A percentile compares a stretch with the other conserved stretches of the same genome.
These are phyloP conservation scores for Tulasnella sp. DNA, from an alignment of 768 basidiomycete species.

Conservation along the genomic window DNA sequence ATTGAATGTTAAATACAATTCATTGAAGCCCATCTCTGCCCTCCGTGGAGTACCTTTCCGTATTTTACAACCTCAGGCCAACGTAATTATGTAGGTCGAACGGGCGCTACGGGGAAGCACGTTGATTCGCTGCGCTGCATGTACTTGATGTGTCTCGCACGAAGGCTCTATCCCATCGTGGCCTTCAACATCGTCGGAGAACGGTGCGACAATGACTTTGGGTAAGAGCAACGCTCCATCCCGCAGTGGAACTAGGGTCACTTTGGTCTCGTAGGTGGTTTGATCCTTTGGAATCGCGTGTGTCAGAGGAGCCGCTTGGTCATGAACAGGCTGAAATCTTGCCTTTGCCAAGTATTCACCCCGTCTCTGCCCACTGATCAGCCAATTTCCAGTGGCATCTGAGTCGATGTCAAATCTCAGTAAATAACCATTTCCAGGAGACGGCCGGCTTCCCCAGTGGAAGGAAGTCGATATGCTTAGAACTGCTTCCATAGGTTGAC, in stretches of 20 bases:
- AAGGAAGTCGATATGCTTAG: conserved; percentile 62
- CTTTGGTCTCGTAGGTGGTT: conserved; percentile 41
- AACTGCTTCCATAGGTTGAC: conserved; percentile 66
- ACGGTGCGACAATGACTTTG: conserved; percentile 50
- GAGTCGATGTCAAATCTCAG: conserved; percentile 68
- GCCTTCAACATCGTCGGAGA: conserved; percentile 38
- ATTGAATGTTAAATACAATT: neutral
- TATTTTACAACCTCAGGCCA: neutral
- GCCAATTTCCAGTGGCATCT: conserved; percentile 74
- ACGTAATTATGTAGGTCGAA: conserved; percentile 60
- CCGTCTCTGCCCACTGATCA: conserved; percentile 78
- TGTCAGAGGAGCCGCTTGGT: neutral
- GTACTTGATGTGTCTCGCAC: conserved; percentile 67
- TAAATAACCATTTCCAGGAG: conserved; percentile 27
- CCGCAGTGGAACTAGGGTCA: conserved; percentile 79
- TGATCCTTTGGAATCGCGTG: conserved; percentile 39
- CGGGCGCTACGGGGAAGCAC: conserved; percentile 75
- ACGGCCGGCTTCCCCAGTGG: conserved; percentile 51
- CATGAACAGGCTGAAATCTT: conserved; percentile 19
- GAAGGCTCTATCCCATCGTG: conserved; percentile 7
- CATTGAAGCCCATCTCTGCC: neutral
- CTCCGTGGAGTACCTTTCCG: neutral
- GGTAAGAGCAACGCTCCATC: conserved; percentile 74
- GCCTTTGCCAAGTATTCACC: conserved; percentile 73
- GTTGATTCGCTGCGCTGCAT: conserved; percentile 70